Conservation (phyloP, 1,284 basidiomycete genomes). For the Grifola frondosa region DNA sequence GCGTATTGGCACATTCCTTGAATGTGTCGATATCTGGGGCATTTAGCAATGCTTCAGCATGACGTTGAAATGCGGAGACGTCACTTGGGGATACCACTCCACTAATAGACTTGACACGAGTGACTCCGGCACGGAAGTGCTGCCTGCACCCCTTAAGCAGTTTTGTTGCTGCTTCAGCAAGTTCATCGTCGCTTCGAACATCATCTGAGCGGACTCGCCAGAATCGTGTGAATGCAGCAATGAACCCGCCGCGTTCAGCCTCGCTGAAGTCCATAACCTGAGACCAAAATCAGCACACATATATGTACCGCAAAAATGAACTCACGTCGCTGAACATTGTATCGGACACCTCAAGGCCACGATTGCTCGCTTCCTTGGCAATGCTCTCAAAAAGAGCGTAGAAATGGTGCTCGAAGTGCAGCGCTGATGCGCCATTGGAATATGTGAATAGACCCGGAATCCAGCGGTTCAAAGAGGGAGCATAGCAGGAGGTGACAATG, state of each 20-base stretch:
- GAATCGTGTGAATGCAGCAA: slow-evolving; percentile 26
- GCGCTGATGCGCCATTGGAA: slow-evolving; percentile 26
- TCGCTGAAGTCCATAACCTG: slow-evolving; percentile 34
- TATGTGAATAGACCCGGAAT: slow-evolving; percentile 30
- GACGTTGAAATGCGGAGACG: no score
- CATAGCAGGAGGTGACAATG: slow-evolving; percentile 16
- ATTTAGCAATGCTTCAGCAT: no score
- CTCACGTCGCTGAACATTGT: background rate
- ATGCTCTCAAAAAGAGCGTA: slow-evolving; percentile 25
- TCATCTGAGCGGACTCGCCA: slow-evolving; percentile 16
- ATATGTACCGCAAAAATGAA: no score
- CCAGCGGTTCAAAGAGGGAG: slow-evolving; percentile 23
- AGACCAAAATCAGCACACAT: no score
- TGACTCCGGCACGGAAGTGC: slow-evolving; percentile 28
- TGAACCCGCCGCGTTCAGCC: slow-evolving; percentile 30
- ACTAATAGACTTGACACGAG: slow-evolving; percentile 23
- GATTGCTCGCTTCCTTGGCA: slow-evolving; percentile 8
- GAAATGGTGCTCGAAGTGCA: slow-evolving; percentile 32
- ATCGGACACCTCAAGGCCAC: slow-evolving; percentile 2
- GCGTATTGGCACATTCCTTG: background rate
- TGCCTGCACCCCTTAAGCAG: slow-evolving; percentile 31
- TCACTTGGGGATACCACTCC: slow-evolving; percentile 1
- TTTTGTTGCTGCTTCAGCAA: slow-evolving; percentile 12
- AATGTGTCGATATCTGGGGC: no score
- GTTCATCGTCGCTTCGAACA: slow-evolving; percentile 8